Evolutionary conservation across 1,139 yeast species (phyloP).

Genomic region (Candida glucosophila): DNA sequence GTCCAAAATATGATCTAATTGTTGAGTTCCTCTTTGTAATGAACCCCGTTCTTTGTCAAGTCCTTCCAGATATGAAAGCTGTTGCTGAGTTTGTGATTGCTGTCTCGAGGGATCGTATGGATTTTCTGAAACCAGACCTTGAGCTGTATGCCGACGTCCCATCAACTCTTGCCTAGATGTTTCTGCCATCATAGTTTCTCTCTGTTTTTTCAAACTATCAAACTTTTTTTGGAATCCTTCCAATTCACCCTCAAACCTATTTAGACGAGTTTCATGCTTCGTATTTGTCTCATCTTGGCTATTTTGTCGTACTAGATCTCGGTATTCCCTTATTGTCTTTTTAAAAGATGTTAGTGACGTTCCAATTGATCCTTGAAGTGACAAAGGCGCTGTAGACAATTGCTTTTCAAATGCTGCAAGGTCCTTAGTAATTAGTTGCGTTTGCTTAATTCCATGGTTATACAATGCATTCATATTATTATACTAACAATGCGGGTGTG

Average conservation of each 20-base stretch:
- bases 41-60: slow-evolving; percentile 58
- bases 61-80: slow-evolving; percentile 52
- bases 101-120: slow-evolving; percentile 41
- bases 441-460: slow-evolving; percentile 84
- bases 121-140: slow-evolving; percentile 38
- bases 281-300: slow-evolving; percentile 44
- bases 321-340: slow-evolving; percentile 73
- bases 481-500: too few relatives aligned
- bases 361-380: slow-evolving; percentile 75
- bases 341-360: slow-evolving; percentile 71
- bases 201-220: slow-evolving; percentile 50
- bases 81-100: slow-evolving; percentile 15
- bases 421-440: slow-evolving; percentile 64
- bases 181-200: slow-evolving; percentile 53
- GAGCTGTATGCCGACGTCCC: slow-evolving; percentile 37
- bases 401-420: slow-evolving; percentile 58
- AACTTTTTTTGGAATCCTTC: slow-evolving; percentile 49
- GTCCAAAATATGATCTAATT: slow-evolving; percentile 80
- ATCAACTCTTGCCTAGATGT: slow-evolving; percentile 51
- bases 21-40: slow-evolving; percentile 65
- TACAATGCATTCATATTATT: slow-evolving; percentile 60
- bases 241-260: slow-evolving; percentile 53
- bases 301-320: slow-evolving; percentile 55
- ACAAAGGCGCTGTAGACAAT: slow-evolving; percentile 60
- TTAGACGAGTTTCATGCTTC: slow-evolving; percentile 58